A percentile compares a stretch with the other conserved stretches of the same genome.
Conservation (phyloP, 768 basidiomycete species). For the Lentinula guzmanii region DNA sequence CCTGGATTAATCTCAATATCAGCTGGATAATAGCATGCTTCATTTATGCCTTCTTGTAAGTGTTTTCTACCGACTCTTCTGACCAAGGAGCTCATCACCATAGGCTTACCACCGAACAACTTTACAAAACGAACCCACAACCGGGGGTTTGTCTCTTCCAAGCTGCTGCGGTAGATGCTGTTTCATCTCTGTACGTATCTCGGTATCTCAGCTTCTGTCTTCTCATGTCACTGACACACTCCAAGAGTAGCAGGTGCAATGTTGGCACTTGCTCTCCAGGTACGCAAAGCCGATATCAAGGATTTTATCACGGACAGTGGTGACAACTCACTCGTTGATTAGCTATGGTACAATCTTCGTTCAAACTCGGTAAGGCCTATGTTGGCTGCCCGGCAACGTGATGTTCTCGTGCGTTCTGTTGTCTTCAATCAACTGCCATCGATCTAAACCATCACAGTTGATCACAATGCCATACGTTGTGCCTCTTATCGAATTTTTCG, state of each 20-base stretch:
- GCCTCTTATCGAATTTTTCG: conserved; percentile 3
- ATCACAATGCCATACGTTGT: conserved; percentile 4
- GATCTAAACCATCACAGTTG: conserved; percentile 1
- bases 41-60: conserved; percentile 5
- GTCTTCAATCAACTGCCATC: background rate
- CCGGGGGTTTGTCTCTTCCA: conserved; percentile 8
- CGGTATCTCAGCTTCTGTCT: background rate
- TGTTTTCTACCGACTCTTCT: background rate
- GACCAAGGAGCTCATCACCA: background rate
- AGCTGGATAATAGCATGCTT: conserved; percentile 12
- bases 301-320: background rate
- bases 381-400: background rate
- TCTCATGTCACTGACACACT: background rate
- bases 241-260: conserved; percentile 10
- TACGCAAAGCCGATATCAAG: background rate
- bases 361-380: background rate
- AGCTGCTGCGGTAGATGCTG: conserved; percentile 2
- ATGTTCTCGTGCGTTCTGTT: background rate
- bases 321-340: background rate
- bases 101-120: conserved; percentile 8
- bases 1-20: conserved; percentile 11
- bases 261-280: conserved; percentile 7
- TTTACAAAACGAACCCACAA: conserved; percentile 4
- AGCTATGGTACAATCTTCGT: conserved; percentile 9
- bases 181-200: conserved; percentile 6